Base-by-base conservation (phyloP, 106 monocot genomes). In the Acanthochlamys bracteata region DNA sequence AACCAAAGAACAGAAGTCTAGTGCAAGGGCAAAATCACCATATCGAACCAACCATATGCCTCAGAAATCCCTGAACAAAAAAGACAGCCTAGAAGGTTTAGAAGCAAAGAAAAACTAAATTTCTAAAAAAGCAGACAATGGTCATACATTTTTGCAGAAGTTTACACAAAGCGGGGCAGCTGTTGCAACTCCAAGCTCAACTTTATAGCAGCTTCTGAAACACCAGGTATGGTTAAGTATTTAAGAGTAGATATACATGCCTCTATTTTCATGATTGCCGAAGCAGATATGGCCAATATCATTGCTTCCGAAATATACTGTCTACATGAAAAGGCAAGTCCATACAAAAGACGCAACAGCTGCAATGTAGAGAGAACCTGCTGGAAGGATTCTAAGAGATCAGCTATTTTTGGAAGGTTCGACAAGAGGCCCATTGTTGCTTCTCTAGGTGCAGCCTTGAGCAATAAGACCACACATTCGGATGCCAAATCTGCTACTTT, bases 381-480 rank as follows among this genome's bases (percentile, higher is more conserved):
- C 6, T 68, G 59, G 64, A 74, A 66, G 8, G 68, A 69, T 68
- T 83, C 81, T 56, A 98, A 51, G 4, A 86, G 65, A 64, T 20
- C 51, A 55, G 46, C 65, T 39, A 92, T 74, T 70, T 81, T 98
- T 10, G 91, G 65, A 74, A 98, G 84, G 42, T 83, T 92, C 3
- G 83, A 71, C 66, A 98, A 66, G 42, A 92, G 65, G 21, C 91
- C 92, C 80, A 79, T 81, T 9, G 92, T 88, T 10, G 88, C 80
- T 73, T 98, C 96, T 69, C 80, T 77, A n/a, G 91, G 83, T 17
- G 92, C 69, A 11, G 81, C 92, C 55, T 78, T 82, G 52, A 92
- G 65, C 51, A 98, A 72, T 61, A 98, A 73, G 25, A 92, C 75
- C 53, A 83, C 42, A 74, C 91, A 98, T 51, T 88, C 91, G 25